phyloP scores from a whole-genome alignment of 2,329 filamentous ascomycete genomes.

The Atkinsonella hypoxylon region DNA sequence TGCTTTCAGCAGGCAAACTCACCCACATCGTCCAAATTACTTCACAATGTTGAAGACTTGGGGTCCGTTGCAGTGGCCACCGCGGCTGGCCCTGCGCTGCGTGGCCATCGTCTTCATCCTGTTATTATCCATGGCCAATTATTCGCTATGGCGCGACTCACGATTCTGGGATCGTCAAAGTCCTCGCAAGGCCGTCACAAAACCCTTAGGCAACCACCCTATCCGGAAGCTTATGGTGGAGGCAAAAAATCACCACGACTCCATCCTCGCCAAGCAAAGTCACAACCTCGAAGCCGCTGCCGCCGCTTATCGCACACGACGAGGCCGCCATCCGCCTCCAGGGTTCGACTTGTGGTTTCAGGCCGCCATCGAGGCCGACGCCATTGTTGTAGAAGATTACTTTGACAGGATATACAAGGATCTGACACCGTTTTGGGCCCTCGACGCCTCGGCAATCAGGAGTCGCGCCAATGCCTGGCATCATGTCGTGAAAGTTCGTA shows the following conservation, averaged over 20 bases:
- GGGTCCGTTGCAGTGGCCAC: conserved; percentile 11
- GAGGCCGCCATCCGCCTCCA: conserved; percentile 50
- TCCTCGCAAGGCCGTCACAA: conserved; percentile 10
- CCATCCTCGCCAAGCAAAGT: conserved; percentile 32
- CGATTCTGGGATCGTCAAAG: conserved; percentile 14
- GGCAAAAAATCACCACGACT: conserved; percentile 31
- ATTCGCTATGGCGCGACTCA: conserved; percentile 19
- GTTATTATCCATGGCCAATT: conserved; percentile 16
- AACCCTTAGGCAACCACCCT: conserved; percentile 27
- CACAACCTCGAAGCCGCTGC: conserved; percentile 39
- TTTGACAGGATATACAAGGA: conserved; percentile 55
- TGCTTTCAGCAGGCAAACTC: background rate
- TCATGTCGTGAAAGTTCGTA: conserved; percentile 35
- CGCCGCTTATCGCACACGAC: conserved; percentile 39
- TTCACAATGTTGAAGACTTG: conserved; percentile 6
- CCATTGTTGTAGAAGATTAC: conserved; percentile 50
- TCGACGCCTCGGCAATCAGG: conserved; percentile 30
- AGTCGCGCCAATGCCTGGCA: conserved; percentile 30
- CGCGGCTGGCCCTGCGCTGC: conserved; percentile 19
- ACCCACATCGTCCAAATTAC: background rate
- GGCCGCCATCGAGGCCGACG: conserved; percentile 37
- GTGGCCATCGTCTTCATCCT: conserved; percentile 15
- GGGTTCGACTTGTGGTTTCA: conserved; percentile 50
- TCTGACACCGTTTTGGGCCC: conserved; percentile 47
- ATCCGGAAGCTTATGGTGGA: conserved; percentile 37